phyloP scores from a whole-genome alignment of 257 asterid genomes.

The Forsythia viridissima region DNA sequence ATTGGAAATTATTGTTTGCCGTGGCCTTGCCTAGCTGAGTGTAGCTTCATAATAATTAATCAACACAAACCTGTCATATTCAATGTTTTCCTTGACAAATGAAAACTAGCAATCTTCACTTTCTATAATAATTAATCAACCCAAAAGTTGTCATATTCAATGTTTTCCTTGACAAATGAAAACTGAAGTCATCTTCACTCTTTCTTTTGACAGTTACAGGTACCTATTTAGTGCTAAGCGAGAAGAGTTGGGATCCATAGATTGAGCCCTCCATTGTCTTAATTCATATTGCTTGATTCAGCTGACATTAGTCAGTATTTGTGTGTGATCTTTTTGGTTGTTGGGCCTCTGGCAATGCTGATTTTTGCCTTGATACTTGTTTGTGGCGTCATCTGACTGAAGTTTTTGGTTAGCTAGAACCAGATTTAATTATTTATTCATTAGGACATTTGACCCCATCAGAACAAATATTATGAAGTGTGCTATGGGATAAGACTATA shows the following conservation, averaged over 20 bases:
- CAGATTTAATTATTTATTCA: slow-evolving; percentile 1
- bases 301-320: background rate
- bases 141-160: no score
- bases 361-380: background rate
- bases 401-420: background rate
- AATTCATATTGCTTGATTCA: background rate
- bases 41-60: background rate
- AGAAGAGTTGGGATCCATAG: background rate
- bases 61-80: background rate
- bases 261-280: slow-evolving; percentile 6
- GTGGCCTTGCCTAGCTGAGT: background rate
- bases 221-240: background rate
- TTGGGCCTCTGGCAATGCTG: background rate
- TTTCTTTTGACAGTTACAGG: background rate
- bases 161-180: no score
- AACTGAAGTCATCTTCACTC: background rate
- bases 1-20: background rate
- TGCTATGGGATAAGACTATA: background rate
- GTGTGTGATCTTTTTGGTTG: background rate
- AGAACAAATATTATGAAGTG: background rate
- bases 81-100: background rate
- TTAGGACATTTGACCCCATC: background rate
- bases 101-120: no score
- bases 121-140: no score
- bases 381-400: background rate